Conservation (phyloP, 2,329 filamentous ascomycete genomes). For the Cladophialophora yegresii region DNA sequence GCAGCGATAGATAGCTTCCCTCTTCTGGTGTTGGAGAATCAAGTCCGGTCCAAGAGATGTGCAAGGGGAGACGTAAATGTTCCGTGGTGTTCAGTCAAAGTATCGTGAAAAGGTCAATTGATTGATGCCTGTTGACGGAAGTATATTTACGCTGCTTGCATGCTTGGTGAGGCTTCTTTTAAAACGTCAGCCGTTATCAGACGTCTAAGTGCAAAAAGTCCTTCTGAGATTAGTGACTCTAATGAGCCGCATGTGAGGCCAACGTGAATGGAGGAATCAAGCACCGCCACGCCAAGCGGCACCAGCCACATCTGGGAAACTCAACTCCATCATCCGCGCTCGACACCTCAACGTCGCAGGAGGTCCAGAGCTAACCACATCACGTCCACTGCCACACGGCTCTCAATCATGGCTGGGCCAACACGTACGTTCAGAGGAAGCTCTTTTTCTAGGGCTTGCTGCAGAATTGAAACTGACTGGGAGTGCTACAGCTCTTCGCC, state of each 20-base stretch:
- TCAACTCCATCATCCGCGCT: background rate
- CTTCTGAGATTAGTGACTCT: background rate
- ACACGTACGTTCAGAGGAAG: slow-evolving; percentile 45
- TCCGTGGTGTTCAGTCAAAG: background rate
- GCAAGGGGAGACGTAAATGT: background rate
- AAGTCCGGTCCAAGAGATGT: background rate
- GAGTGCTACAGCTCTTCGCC: slow-evolving; percentile 44
- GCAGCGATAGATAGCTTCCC: background rate
- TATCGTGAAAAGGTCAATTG: background rate
- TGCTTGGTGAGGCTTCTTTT: background rate
- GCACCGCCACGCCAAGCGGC: slow-evolving; percentile 9
- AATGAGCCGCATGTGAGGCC: background rate
- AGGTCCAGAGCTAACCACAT: slow-evolving; percentile 17
- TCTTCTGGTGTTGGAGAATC: background rate
- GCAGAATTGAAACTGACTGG: slow-evolving; percentile 27
- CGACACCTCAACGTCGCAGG: slow-evolving; percentile 11
- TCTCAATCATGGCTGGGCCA: slow-evolving; percentile 55
- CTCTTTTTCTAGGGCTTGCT: slow-evolving; percentile 51
- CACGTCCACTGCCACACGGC: slow-evolving; percentile 17
- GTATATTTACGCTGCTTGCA: background rate
- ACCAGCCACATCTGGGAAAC: slow-evolving; percentile 11
- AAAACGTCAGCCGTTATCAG: background rate
- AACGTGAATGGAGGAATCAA: background rate
- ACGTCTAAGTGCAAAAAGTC: background rate
- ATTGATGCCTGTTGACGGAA: background rate